Conservation (phyloP, 1,284 basidiomycete genomes). For the Moniliella sp. region DNA sequence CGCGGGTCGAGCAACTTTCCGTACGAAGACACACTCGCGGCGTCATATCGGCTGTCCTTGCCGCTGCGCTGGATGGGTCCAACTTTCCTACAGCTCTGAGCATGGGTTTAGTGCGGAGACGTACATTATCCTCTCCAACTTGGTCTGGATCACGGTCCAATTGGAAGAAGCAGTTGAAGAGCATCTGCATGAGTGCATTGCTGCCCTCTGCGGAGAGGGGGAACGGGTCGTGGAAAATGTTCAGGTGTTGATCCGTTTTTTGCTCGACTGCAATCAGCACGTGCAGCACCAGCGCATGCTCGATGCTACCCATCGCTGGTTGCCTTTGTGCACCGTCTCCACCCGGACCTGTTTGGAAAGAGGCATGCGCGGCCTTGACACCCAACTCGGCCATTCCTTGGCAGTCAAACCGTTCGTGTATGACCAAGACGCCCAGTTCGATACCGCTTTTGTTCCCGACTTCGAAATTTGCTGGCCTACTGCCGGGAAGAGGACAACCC, state of each 20-base stretch:
- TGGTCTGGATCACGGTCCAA: neutral
- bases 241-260: neutral
- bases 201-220: neutral
- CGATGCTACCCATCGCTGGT: neutral
- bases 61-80: no score
- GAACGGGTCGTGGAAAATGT: neutral
- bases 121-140: neutral
- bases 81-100: no score
- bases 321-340: neutral
- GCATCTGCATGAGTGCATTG: neutral
- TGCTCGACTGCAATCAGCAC: neutral
- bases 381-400: neutral
- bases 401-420: neutral
- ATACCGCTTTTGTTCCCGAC: neutral
- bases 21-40: no score
- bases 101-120: neutral
- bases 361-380: neutral
- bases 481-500: neutral
- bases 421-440: neutral
- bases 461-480: neutral
- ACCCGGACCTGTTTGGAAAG: neutral
- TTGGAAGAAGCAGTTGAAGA: neutral
- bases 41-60: no score
- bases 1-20: no score
- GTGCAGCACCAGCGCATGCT: neutral